These are phyloP conservation scores for Mycena venus DNA, from an alignment of 768 basidiomycete genomes.

Conservation along the genomic window DNA sequence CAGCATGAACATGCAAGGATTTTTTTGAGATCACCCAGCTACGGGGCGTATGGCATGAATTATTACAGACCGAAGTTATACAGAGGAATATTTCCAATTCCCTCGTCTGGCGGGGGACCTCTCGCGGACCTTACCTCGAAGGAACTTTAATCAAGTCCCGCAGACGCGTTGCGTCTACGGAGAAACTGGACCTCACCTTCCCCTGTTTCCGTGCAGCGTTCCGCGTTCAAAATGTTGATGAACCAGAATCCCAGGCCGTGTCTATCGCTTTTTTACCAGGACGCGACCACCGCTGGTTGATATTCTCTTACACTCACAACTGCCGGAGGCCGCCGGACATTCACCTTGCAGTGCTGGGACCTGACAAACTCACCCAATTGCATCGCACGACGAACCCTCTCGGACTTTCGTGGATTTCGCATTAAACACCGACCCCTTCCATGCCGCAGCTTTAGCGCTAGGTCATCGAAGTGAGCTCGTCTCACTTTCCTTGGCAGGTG, in stretches of 20 bases:
- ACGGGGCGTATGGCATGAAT: constrained; percentile 63
- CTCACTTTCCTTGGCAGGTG: not conserved
- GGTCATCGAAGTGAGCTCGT: constrained; percentile 54
- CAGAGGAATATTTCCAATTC: constrained; percentile 60
- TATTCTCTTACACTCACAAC: constrained; percentile 57
- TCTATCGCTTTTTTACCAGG: constrained; percentile 63
- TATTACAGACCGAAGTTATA: constrained; percentile 58
- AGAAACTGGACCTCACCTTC: constrained; percentile 62
- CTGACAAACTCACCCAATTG: constrained; percentile 47
- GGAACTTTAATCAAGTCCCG: constrained; percentile 60
- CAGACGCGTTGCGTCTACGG: constrained; percentile 56
- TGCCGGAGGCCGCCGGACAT: constrained; percentile 36
- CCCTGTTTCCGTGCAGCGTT: constrained; percentile 47
- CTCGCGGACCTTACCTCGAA: constrained; percentile 52
- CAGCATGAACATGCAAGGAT: constrained; percentile 59
- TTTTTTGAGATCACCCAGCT: constrained; percentile 59
- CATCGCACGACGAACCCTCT: constrained; percentile 55
- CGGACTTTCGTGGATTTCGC: constrained; percentile 56
- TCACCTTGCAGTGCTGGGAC: constrained; percentile 72
- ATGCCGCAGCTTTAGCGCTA: constrained; percentile 56
- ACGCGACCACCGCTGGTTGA: constrained; percentile 56
- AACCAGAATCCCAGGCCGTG: constrained; percentile 51
- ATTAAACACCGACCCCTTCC: constrained; percentile 57
- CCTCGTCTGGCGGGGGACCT: constrained; percentile 50
- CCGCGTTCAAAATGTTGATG: constrained; percentile 39